Base-by-base conservation (phyloP, 345 rosid genomes). In the Populus simonii region DNA sequence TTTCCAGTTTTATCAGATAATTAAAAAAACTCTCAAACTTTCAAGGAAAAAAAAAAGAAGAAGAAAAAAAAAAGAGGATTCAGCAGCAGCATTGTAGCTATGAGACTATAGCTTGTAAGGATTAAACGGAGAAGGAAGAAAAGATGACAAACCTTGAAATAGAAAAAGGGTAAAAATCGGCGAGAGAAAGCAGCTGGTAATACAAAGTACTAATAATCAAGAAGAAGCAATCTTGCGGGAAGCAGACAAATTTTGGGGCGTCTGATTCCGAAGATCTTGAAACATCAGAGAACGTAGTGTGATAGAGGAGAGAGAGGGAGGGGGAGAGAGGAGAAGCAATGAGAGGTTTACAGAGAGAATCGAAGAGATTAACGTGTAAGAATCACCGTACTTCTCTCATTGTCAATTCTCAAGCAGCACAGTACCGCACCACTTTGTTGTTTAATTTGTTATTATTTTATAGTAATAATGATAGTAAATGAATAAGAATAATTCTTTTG, bases 351-450 rank as follows among this genome's bases (percentile, higher is more conserved):
- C 22, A n/a, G 70, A 47, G 74, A 75, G 69, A 69, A 59, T 33
- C 55, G 78, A 73, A 23, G 43, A 39, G 68, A 74, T 51, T 79
- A 53, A 25, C 9, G 77, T 51, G 45, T 20, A 61, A 63, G 66
- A 77, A 61, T n/a, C 73, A 80, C 78, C 88, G 76, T 25, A 23
- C 65, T 47, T 3, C 6, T 59, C 15, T 23, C 29, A 8, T 59
- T 59, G 29, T n/a, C 65, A n/a, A 59, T n/a, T 59, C 25, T 59
- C 65, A 59, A 29, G 65, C 65, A 23, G 53, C 53, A 47, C 53
- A 47, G 65, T 25, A 59, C n/a, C 59, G 23, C 65, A 59, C 13
- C 29, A 59, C 27, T 59, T 59, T 1, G 29, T 10, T 23, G 29
- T n/a, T 59, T 23, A 4, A 43, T 59, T 3, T 57, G 23, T n/a